Base-by-base conservation (phyloP, 83 land plant species). In the Larix sibirica region DNA sequence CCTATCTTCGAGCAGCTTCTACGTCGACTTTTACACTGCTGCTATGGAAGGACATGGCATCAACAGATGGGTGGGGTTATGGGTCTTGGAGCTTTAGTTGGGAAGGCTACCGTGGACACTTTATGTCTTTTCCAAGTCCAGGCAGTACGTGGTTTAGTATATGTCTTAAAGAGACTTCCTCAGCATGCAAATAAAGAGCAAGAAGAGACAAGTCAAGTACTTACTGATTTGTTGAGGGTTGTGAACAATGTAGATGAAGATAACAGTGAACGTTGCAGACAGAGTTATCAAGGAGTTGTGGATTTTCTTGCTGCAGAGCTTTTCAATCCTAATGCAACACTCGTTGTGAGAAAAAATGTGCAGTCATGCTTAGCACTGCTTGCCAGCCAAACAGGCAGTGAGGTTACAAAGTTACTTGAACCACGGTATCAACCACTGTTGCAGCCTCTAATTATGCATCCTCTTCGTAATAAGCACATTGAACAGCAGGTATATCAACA, bases 41-140 rank as follows among this genome's bases (percentile, higher is more conserved):
- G 99, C 80, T 96, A 98, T 91, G 99, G 99, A 82, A 91, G 87
- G 69, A 90, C 98, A 28, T 98, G 99, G 99, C 99, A 98, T 80
- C 88, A 95, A 24, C 99, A 96, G 84, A 98, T 98, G 83, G 99
- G 99, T 16, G 99, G 99, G 75, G 99, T 98, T 2, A 91, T 96
- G 95, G 99, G 99, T 60, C 93, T 98, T 79, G 98, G 99, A 42
- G 99, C 99, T 69, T 91, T 98, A 83, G 99, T 98, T 81, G 99
- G 99, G 16, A 98, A 98, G 84, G 99, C 92, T 59, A 93, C 99
- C 62, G 96, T 95, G 42, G 99, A 98, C 23, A 94, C 92, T 80
- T 74, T 98, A 47, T 98, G 98, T 83, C 81, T 84, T 69, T 98
- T 98, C 76, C 99, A 98, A 90, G 96, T 98, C 3, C 84, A 83